Percentiles rank a stretch among this genome's conserved stretches.
Evolutionary conservation across 2,329 filamentous ascomycete species (phyloP).

Genomic region (Didymella arachidicola): DNA sequence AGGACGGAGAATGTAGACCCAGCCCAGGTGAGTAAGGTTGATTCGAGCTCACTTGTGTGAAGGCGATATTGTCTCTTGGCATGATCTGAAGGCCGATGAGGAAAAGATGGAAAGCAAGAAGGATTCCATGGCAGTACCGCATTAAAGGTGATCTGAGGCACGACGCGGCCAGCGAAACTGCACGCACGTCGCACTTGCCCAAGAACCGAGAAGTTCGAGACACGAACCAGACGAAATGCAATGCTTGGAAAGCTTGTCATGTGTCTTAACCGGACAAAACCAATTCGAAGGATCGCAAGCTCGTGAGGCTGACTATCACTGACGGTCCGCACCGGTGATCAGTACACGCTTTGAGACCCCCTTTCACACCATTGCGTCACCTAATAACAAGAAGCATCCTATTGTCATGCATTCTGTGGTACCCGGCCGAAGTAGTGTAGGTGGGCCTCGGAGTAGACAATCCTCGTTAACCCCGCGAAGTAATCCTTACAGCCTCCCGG

Average conservation of each 20-base stretch:
- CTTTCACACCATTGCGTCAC: slow-evolving; percentile 1
- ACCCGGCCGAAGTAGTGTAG: too few species aligned
- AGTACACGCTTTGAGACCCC: background rate
- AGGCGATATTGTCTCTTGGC: background rate
- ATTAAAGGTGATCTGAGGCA: background rate
- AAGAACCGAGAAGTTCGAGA: background rate
- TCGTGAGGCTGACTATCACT: background rate
- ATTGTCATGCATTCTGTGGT: background rate
- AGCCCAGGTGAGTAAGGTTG: background rate
- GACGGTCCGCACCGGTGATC: slow-evolving; percentile 7
- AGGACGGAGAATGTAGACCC: background rate
- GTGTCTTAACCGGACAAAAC: background rate
- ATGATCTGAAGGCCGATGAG: background rate
- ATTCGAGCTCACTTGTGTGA: background rate
- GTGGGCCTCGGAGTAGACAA: too few species aligned
- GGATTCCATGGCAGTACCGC: background rate
- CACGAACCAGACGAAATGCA: background rate
- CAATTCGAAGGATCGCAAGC: background rate
- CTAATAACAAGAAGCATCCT: background rate
- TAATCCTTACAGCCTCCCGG: too few species aligned
- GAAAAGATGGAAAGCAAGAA: background rate
- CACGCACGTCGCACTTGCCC: background rate
- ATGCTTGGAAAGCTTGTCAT: background rate
- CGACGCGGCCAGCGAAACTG: background rate
- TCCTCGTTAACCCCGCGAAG: too few species aligned